Conservation (phyloP, 1,139 yeast genomes). For the Lodderomyces theae region DNA sequence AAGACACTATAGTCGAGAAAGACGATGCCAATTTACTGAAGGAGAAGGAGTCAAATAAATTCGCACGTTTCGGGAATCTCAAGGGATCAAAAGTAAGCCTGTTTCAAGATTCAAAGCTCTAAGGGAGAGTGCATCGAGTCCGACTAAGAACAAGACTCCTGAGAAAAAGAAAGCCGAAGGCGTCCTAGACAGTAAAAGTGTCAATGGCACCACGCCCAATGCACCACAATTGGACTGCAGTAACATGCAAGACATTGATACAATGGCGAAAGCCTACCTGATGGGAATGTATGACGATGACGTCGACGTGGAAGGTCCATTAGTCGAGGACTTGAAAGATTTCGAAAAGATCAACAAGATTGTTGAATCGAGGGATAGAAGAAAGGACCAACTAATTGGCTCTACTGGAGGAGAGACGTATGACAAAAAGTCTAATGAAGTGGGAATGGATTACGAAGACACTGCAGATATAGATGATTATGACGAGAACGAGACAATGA, state of each 20-base stretch:
- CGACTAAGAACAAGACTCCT: background rate
- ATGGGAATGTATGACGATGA: slow-evolving; percentile 58
- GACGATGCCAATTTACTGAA: slow-evolving; percentile 7
- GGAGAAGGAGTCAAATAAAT: background rate
- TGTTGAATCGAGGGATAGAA: slow-evolving; percentile 32
- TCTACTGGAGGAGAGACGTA: slow-evolving; percentile 2
- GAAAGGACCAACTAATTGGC: slow-evolving; percentile 15
- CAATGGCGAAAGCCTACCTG: slow-evolving; percentile 62
- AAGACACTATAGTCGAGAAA: slow-evolving; percentile 3
- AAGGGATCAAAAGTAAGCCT: background rate
- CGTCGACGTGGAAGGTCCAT: slow-evolving; percentile 53
- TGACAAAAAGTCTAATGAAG: slow-evolving; percentile 21
- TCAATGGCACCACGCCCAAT: slow-evolving; percentile 9
- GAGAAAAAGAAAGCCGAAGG: background rate
- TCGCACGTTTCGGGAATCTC: background rate
- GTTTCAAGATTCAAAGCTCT: slow-evolving; percentile 27
- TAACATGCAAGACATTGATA: slow-evolving; percentile 36
- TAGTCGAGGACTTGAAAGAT: slow-evolving; percentile 54
- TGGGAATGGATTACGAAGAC: slow-evolving; percentile 18
- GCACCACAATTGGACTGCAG: slow-evolving; percentile 39
- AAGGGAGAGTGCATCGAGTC: background rate
- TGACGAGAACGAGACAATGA: slow-evolving; percentile 41
- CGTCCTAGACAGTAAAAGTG: background rate
- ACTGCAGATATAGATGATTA: slow-evolving; percentile 25
- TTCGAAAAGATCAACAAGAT: slow-evolving; percentile 51